Conservation (phyloP, 163 green algal genomes). For the Prototheca cutis region DNA sequence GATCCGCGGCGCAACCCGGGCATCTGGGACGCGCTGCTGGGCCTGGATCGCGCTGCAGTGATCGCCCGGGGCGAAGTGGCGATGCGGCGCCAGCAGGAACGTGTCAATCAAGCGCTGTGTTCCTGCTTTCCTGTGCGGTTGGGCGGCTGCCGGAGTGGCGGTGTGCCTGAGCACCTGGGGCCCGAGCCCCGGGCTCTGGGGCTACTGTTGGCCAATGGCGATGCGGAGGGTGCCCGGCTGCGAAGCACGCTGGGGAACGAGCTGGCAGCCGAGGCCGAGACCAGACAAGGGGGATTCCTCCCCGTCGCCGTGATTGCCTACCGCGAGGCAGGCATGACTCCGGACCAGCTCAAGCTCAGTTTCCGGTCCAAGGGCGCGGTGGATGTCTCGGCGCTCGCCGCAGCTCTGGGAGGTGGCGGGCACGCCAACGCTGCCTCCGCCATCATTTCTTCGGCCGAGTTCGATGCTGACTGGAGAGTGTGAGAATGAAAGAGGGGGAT, state of each 20-base stretch:
- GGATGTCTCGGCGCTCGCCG: conserved; percentile 25
- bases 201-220: conserved; percentile 14
- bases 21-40: conserved; percentile 43
- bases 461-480: not conserved
- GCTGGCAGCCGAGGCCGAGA: conserved; percentile 23
- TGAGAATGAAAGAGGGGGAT: no score
- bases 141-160: no score
- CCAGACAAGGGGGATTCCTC: conserved; percentile 12
- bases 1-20: conserved; percentile 33
- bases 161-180: no score
- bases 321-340: conserved; percentile 20
- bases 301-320: conserved; percentile 44
- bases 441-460: conserved; percentile 10
- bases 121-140: conserved; percentile 25
- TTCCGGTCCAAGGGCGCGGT: conserved; percentile 27
- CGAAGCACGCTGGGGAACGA: conserved; percentile 44
- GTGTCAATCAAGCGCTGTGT: conserved; percentile 18
- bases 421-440: conserved; percentile 28
- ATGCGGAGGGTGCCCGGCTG: conserved; percentile 7
- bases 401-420: conserved; percentile 24
- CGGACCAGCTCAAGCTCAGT: conserved; percentile 23
- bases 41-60: conserved; percentile 20
- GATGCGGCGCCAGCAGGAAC: conserved; percentile 23
- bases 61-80: conserved; percentile 18
- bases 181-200: conserved; percentile 25